These are phyloP conservation scores for Panicum virgatum DNA, from an alignment of 202 grass and related monocot species.

Conservation along the genomic window DNA sequence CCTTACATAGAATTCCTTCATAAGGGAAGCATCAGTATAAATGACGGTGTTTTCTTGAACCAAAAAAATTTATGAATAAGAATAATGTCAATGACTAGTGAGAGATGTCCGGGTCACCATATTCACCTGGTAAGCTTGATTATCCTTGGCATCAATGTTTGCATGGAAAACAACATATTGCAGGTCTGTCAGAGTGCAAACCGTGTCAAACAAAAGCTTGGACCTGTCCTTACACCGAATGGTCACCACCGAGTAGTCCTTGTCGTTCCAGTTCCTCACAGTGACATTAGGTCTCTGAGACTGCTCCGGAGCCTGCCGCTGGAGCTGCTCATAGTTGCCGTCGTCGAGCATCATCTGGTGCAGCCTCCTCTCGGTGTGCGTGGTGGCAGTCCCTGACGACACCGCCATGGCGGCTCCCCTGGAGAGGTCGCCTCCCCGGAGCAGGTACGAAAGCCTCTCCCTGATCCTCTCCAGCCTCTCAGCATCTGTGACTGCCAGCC, in stretches of 20 bases:
- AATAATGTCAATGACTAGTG: background rate
- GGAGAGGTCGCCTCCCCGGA: conserved; percentile 50
- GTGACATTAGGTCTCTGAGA: conserved; percentile 54
- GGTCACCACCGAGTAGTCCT: conserved; percentile 83
- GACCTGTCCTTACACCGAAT: conserved; percentile 79
- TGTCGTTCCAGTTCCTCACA: conserved; percentile 78
- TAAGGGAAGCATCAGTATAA: background rate
- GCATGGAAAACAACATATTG: conserved; percentile 85
- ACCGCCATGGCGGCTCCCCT: conserved; percentile 47
- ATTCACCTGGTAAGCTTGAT: conserved; percentile 77
- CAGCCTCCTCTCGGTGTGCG: conserved; percentile 61
- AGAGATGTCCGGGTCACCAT: background rate
- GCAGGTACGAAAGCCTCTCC: conserved; percentile 55
- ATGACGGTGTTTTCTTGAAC: conserved; percentile 9
- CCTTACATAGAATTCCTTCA: conserved; percentile 85
- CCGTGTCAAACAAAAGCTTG: conserved; percentile 86
- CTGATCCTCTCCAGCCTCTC: conserved; percentile 54
- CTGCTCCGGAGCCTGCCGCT: conserved; percentile 29
- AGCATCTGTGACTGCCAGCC: conserved; percentile 41
- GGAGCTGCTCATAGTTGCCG: conserved; percentile 44
- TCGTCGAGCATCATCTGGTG: conserved; percentile 90
- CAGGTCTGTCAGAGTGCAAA: conserved; percentile 84
- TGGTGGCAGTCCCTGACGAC: conserved; percentile 38
- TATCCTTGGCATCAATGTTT: conserved; percentile 62
- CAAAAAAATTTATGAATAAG: background rate